Evolutionary conservation across 1,284 basidiomycete species (phyloP), one percentile per base, ranked within the genome.

Genomic region (Sporisorium graminicola): DNA sequence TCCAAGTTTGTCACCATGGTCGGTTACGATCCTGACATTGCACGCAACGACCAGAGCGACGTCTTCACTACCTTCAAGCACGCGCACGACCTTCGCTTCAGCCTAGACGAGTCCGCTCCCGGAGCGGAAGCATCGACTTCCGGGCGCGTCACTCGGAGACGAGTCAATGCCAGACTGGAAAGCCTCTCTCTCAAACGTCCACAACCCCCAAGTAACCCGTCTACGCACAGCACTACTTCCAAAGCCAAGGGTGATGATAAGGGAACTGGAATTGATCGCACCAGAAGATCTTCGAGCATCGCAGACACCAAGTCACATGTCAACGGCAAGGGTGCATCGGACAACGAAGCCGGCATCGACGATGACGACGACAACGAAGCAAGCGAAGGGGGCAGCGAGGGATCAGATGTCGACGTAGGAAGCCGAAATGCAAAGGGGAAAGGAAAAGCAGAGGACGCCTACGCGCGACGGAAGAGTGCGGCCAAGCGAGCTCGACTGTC

Each of bases 1-100:
- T 63, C 74, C 67, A 80, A 82, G 35, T 82, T 82, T 26, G 78
- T 84, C 43, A 82, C 81, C 20, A 68, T 70, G 58, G 64, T 81
- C 27, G 76, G 74, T n/a, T 82, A 78, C 61, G 81, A 84, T 44
- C 78, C 78, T 2, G 64, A 68, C n/a, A 52, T 73, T 3, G 76
- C 80, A 1, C 67, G 69, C 29, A 49, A 67, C 33, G 76, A 78
- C 47, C 66, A 70, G 24, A 78, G 74, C 55, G 78, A 78, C 40
- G 76, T 80, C 35, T 82, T 76, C 50, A 58, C 65, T 49, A 76
- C 71, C 16, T 82, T 80, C 58, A 73, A 78, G 44, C 54, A 69
- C 20, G 58, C 70, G 2, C 74, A 80, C 31, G 77, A 75, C 24
- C 75, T 78, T 26, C 58, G 68, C 51, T 70, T 75, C 57, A 60